Evolutionary conservation across 768 basidiomycete genomes (phyloP).

Genomic region (Tylopilus sp.): DNA sequence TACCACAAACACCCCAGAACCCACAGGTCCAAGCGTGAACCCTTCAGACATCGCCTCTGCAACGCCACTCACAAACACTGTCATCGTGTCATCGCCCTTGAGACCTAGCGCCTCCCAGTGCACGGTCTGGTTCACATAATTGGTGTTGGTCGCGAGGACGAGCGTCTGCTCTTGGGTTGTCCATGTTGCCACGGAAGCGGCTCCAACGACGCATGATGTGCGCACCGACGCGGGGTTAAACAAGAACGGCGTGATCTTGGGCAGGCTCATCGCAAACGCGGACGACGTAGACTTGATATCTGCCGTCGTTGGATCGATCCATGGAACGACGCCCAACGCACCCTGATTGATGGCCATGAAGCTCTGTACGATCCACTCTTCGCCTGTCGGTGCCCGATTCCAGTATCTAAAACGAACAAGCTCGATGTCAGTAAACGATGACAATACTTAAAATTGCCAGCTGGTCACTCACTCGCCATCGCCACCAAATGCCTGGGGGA

Average conservation of each 20-base stretch:
- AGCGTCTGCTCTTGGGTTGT: conserved; percentile 38
- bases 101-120: conserved; percentile 30
- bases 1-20: not conserved
- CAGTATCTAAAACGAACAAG: conserved; percentile 43
- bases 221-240: conserved; percentile 39
- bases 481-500: conserved; percentile 72
- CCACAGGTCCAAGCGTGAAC: not conserved
- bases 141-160: conserved; percentile 50
- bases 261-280: conserved; percentile 42
- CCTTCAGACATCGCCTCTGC: not conserved
- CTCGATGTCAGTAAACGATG: not conserved
- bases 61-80: conserved; percentile 17
- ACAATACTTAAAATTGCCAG: no score
- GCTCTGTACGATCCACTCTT: conserved; percentile 64
- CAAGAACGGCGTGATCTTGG: conserved; percentile 45
- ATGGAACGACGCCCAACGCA: conserved; percentile 47
- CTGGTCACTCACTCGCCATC: conserved; percentile 26
- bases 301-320: conserved; percentile 51
- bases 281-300: conserved; percentile 50
- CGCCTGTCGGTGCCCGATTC: conserved; percentile 57
- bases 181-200: conserved; percentile 55
- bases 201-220: conserved; percentile 36
- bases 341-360: conserved; percentile 71
- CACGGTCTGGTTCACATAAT: conserved; percentile 37
- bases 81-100: not conserved